Evolutionary conservation across 768 basidiomycete genomes (phyloP).

Genomic region (Galerina marginata): DNA sequence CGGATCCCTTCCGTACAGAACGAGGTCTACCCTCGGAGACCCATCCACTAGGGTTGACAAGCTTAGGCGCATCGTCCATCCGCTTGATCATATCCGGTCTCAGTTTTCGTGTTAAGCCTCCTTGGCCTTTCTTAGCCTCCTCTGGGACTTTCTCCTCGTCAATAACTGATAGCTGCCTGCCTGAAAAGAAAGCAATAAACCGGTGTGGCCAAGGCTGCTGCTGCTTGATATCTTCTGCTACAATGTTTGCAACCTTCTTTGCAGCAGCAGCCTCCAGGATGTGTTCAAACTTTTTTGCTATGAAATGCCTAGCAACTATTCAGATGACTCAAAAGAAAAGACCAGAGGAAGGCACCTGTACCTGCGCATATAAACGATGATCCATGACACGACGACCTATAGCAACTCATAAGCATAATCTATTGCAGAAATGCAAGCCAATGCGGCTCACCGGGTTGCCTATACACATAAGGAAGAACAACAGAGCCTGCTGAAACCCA

Average conservation of each 20-base stretch:
- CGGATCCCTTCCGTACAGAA: constrained; percentile 13
- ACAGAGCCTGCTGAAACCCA: constrained; percentile 67
- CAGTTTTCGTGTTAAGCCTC: constrained; percentile 43
- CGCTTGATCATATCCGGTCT: constrained; percentile 80
- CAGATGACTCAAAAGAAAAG: background rate
- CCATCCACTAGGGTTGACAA: constrained; percentile 77
- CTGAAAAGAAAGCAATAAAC: constrained; percentile 24
- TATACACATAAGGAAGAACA: constrained; percentile 81
- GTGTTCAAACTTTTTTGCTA: constrained; percentile 69
- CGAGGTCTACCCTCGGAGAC: constrained; percentile 53
- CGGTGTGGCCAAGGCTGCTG: constrained; percentile 30
- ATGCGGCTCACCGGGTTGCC: constrained; percentile 69
- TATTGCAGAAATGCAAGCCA: background rate
- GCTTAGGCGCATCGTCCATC: constrained; percentile 69
- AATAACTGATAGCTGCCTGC: constrained; percentile 16
- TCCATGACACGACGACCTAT: constrained; percentile 82
- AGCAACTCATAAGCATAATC: background rate
- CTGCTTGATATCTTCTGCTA: constrained; percentile 25
- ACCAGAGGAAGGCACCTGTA: constrained; percentile 33
- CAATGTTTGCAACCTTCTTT: constrained; percentile 26
- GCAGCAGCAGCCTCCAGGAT: constrained; percentile 53
- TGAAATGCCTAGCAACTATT: constrained; percentile 58
- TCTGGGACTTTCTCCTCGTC: constrained; percentile 17
- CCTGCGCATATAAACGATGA: constrained; percentile 82
- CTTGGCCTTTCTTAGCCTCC: constrained; percentile 20